Percentiles rank a stretch among this genome's conserved stretches.
Conservation (phyloP, 2,329 filamentous ascomycete genomes). For the Phialophora chinensis region DNA sequence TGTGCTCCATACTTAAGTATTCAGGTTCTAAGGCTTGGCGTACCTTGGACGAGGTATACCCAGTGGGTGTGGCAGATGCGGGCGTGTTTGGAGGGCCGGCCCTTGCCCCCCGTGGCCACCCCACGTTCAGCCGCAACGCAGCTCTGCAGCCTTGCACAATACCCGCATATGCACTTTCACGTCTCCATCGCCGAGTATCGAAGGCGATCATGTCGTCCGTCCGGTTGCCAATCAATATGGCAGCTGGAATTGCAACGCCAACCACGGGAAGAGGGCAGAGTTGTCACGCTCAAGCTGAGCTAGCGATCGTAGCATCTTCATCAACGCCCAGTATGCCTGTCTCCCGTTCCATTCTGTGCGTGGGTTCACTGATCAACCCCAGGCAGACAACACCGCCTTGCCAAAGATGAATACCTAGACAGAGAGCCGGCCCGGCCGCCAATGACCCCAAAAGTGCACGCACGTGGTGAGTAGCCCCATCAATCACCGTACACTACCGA, state of each 20-base stretch:
- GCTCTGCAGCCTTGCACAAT: neutral
- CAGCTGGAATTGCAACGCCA: neutral
- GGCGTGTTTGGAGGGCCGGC: neutral
- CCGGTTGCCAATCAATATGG: neutral
- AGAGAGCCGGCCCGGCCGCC: neutral
- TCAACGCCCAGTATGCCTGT: neutral
- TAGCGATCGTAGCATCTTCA: neutral
- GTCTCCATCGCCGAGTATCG: neutral
- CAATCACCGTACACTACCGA: neutral
- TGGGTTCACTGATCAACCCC: neutral
- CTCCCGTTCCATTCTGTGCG: neutral
- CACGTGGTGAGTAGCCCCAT: neutral
- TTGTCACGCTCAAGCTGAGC: neutral
- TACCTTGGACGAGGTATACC: too few relatives aligned
- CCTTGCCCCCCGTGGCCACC: too few relatives aligned
- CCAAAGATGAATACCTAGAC: neutral
- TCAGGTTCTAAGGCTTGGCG: too few relatives aligned
- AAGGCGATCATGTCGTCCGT: neutral
- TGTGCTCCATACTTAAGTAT: too few relatives aligned
- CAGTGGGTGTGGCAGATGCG: too few relatives aligned
- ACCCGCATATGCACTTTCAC: neutral
- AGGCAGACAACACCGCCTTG: neutral
- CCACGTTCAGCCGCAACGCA: neutral
- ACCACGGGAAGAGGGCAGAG: neutral
- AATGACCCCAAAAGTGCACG: neutral